These are phyloP conservation scores for rapeseed (Brassica napus) DNA, from an alignment of 345 rosid species.

Conservation along the genomic window Da-Ae NC_063444.1:10512501-10513000, in stretches of 20 bases:
- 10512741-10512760: constrained; percentile 1
- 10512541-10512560: constrained; percentile 1
- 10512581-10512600: not conserved
- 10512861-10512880: not conserved
- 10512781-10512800: not conserved
- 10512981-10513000: not conserved
- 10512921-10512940: not conserved
- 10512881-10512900: not conserved
- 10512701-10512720: not conserved
- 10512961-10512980: not conserved
- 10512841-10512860: not conserved
- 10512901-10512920: not conserved
- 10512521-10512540: constrained; percentile 22
- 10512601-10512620: not conserved
- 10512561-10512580: not conserved
- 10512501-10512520: constrained; percentile 39
- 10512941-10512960: not conserved
- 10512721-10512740: not conserved
- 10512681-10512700: constrained; percentile 13
- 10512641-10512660: not conserved
- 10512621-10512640: not conserved
- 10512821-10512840: not conserved
- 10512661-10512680: constrained; percentile 20
- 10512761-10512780: not conserved
- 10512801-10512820: not conserved